Evolutionary conservation across 2,329 filamentous ascomycete genomes (phyloP).

Genomic region (Thermoascus crustaceus): DNA sequence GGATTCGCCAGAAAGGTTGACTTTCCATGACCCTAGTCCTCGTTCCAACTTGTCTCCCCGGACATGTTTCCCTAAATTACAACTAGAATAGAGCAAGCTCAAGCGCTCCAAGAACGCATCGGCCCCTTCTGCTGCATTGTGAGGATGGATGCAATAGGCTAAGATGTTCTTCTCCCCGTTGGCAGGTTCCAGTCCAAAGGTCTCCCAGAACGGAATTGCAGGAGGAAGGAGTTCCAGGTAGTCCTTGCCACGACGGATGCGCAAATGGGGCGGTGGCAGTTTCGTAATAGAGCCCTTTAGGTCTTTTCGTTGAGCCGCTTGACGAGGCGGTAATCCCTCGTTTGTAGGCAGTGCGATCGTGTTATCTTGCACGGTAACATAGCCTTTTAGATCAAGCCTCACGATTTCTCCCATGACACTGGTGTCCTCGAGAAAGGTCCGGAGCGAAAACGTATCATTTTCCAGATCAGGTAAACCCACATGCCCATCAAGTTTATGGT

Average conservation of each 20-base stretch:
- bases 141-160: constrained; percentile 49
- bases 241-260: constrained; percentile 45
- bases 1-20: constrained; percentile 15
- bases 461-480: constrained; percentile 22
- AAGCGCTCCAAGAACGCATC: constrained; percentile 47
- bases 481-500: constrained; percentile 23
- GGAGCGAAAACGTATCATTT: constrained; percentile 16
- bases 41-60: constrained; percentile 33
- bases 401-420: constrained; percentile 21
- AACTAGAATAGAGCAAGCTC: constrained; percentile 47
- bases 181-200: constrained; percentile 49
- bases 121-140: constrained; percentile 38
- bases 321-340: constrained; percentile 10
- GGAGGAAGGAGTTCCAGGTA: constrained; percentile 49
- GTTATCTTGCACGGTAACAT: constrained; percentile 26
- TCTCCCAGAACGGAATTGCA: constrained; percentile 54
- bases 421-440: constrained; percentile 21
- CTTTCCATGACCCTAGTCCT: constrained; percentile 32
- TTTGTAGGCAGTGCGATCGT: constrained; percentile 5
- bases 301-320: constrained; percentile 20
- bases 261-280: constrained; percentile 46
- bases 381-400: constrained; percentile 29
- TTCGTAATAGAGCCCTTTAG: constrained; percentile 30
- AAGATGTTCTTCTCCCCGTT: constrained; percentile 50
- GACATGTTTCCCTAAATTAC: constrained; percentile 47